Conservation (phyloP, 2,329 filamentous ascomycete species). For the Fusarium sp. region DNA sequence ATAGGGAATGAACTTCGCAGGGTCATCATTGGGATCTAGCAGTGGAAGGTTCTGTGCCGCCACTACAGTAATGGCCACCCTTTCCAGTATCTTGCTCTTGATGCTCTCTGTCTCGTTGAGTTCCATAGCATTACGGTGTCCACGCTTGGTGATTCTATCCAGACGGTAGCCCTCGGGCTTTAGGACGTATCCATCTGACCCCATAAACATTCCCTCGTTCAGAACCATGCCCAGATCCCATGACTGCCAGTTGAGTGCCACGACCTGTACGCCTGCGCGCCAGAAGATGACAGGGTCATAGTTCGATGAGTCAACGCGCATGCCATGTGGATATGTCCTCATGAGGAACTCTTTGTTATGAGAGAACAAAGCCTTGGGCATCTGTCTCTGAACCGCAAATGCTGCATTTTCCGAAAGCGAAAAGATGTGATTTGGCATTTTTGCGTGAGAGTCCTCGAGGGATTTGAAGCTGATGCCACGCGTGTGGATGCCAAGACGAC, state of each 20-base stretch:
- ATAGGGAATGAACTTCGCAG: conserved; percentile 20
- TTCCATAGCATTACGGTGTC: neutral
- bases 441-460: conserved; percentile 52
- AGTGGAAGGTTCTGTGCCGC: conserved; percentile 23
- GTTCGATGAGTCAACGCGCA: conserved; percentile 86
- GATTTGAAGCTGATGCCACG: conserved; percentile 24
- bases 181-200: conserved; percentile 83
- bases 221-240: conserved; percentile 95
- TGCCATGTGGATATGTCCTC: conserved; percentile 86
- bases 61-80: neutral
- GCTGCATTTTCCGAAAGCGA: conserved; percentile 89
- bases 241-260: conserved; percentile 95
- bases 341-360: conserved; percentile 91
- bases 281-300: conserved; percentile 92
- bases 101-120: neutral
- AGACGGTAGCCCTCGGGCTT: conserved; percentile 78
- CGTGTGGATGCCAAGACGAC: conserved; percentile 16
- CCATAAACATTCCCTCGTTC: conserved; percentile 96
- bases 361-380: conserved; percentile 77
- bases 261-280: conserved; percentile 96
- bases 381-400: conserved; percentile 66
- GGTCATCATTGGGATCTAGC: neutral
- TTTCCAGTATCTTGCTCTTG: neutral
- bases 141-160: no score
- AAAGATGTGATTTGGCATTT: conserved; percentile 77